Evolutionary conservation across 2,329 filamentous ascomycete species (phyloP).

Genomic region (Fusarium clavum): DNA sequence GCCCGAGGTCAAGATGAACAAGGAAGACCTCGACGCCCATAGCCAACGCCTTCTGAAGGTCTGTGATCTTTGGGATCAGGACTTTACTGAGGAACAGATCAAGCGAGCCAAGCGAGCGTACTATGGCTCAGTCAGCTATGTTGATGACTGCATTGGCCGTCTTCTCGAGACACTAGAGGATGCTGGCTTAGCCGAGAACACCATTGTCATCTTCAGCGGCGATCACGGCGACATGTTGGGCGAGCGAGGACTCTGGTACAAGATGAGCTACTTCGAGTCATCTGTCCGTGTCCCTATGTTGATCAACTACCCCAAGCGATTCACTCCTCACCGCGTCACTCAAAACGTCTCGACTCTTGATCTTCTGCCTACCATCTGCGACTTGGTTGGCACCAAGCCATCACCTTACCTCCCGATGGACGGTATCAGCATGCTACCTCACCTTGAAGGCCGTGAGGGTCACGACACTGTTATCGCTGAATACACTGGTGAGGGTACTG

Average conservation of each 20-base stretch:
- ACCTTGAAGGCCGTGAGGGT: slow-evolving; percentile 72
- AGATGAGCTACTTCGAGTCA: slow-evolving; percentile 96
- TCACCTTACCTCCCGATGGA: slow-evolving; percentile 83
- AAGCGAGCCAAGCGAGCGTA: slow-evolving; percentile 88
- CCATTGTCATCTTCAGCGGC: slow-evolving; percentile 90
- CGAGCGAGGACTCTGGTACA: slow-evolving; percentile 93
- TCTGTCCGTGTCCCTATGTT: slow-evolving; percentile 91
- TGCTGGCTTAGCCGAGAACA: slow-evolving; percentile 84
- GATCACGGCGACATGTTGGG: slow-evolving; percentile 98
- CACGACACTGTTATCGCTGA: slow-evolving; percentile 93
- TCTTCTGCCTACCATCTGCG: slow-evolving; percentile 87
- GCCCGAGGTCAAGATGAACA: slow-evolving; percentile 80
- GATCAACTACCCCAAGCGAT: slow-evolving; percentile 81
- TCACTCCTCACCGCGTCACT: slow-evolving; percentile 78
- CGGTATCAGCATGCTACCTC: slow-evolving; percentile 83
- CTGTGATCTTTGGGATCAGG: slow-evolving; percentile 85
- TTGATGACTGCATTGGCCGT: slow-evolving; percentile 91
- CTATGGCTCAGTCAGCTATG: slow-evolving; percentile 92
- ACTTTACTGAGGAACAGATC: slow-evolving; percentile 87
- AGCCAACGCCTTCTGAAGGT: slow-evolving; percentile 88
- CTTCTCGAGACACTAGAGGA: slow-evolving; percentile 82
- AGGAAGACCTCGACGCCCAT: slow-evolving; percentile 86
- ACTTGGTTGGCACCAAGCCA: slow-evolving; percentile 79
- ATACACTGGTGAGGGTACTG: slow-evolving; percentile 93
- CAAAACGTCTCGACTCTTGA: slow-evolving; percentile 93